Base-by-base conservation (phyloP, 1,139 yeast species). In the Starmera stellimalicola region DNA sequence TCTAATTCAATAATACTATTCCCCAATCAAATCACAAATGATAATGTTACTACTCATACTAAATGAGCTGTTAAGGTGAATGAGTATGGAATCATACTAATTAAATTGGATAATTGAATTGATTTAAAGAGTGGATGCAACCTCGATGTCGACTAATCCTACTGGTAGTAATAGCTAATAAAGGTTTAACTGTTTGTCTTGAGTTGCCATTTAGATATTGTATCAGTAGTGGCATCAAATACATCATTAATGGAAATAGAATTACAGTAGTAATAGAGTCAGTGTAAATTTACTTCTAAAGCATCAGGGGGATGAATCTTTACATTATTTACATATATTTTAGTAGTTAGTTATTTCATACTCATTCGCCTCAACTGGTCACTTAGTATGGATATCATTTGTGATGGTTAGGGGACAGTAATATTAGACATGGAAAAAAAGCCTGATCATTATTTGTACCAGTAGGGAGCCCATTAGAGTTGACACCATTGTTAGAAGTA, bases 71-170 rank as follows among this genome's bases (percentile, higher is more conserved):
- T 26, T 12, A 26, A 12, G 1, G 27, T 18, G 7, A 12, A 26
- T 12, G 27, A 26, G 7, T 26, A 26, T 2, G 27, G 27, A 7
- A 26, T 12, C 37, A 33, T 37, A 33, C 40, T 40, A 33, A 34
- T 36, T 35, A 30, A 23, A 30, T 36, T 35, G 22, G 17, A 16
- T 33, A 25, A 28, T 36, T 32, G 18, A 27, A 34, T 20, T 25
- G 32, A 34, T 31, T 29, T 30, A 30, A 33, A 34, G 27, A 24
- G 25, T 28, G 38, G n/a, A n/a, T n/a, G n/a, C n/a, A n/a, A n/a
- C n/a, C n/a, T n/a, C n/a, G n/a, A n/a, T n/a, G n/a, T n/a, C n/a
- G n/a, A n/a, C n/a, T n/a, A n/a, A n/a, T n/a, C n/a, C n/a, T n/a
- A n/a, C n/a, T n/a, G n/a, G n/a, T n/a, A n/a, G n/a, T n/a, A n/a